A percentile compares a stretch with the other conserved stretches of the same genome.
phyloP scores from a whole-genome alignment of 768 basidiomycete genomes.

The Mycena rosella region DNA sequence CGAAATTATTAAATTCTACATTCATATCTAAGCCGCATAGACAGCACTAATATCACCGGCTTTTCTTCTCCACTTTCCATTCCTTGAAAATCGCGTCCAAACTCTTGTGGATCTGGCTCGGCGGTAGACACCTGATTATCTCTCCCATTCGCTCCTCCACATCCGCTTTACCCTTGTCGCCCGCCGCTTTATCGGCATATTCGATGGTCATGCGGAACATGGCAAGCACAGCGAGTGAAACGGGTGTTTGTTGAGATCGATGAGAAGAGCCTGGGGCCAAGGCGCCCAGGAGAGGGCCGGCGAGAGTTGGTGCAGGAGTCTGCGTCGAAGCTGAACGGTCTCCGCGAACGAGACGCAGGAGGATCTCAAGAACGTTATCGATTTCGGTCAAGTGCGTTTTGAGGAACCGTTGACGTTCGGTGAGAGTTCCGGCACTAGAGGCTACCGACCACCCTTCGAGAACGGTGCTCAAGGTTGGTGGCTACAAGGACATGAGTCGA shows the following conservation, averaged over 20 bases:
- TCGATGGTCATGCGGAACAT: constrained; percentile 89
- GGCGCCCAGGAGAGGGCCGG: constrained; percentile 79
- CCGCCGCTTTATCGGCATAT: constrained; percentile 79
- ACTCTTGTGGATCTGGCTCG: constrained; percentile 89
- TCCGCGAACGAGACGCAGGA: constrained; percentile 91
- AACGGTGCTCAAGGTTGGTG: constrained; percentile 92
- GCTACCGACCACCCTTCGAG: constrained; percentile 92
- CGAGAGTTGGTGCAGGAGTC: constrained; percentile 69
- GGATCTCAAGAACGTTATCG: constrained; percentile 93
- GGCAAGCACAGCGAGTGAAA: constrained; percentile 92
- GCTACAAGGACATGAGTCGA: constrained; percentile 59
- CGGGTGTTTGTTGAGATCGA: constrained; percentile 91
- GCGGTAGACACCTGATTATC: constrained; percentile 90
- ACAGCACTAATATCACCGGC: constrained; percentile 54
- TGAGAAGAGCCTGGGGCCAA: constrained; percentile 83
- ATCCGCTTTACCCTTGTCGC: constrained; percentile 76
- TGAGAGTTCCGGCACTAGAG: constrained; percentile 79
- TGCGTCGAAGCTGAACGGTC: constrained; percentile 80
- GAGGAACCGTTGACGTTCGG: constrained; percentile 89
- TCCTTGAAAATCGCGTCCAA: constrained; percentile 96
- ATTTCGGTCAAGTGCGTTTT: constrained; percentile 88
- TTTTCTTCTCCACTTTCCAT: constrained; percentile 88
- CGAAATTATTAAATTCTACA: no score
- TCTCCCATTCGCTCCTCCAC: constrained; percentile 86
- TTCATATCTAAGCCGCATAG: not conserved